Evolutionary conservation across 768 basidiomycete genomes (phyloP).

Genomic region (Lentinus tigrinus): DNA sequence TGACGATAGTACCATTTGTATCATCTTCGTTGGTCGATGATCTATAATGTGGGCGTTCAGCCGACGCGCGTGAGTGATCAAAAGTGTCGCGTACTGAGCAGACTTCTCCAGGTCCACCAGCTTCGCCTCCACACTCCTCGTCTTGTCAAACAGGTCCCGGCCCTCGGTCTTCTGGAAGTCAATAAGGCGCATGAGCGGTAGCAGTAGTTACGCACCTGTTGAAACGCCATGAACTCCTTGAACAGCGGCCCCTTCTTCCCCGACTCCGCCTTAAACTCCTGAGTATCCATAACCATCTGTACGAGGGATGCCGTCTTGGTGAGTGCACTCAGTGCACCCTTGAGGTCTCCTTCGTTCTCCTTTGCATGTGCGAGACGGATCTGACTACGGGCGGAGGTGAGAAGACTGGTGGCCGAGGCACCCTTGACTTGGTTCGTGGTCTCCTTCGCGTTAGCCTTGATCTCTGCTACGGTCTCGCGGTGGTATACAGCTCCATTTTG

Average conservation of each 20-base stretch:
- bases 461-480: slow-evolving; percentile 38
- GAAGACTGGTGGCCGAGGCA: slow-evolving; percentile 58
- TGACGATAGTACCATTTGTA: slow-evolving; percentile 24
- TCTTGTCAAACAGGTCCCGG: slow-evolving; percentile 37
- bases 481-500: slow-evolving; percentile 35
- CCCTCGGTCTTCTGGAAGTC: slow-evolving; percentile 36
- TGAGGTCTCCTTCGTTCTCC: slow-evolving; percentile 60
- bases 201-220: slow-evolving; percentile 47
- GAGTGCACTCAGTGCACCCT: slow-evolving; percentile 56
- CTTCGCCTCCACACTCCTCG: slow-evolving; percentile 44
- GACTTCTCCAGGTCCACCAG: slow-evolving; percentile 46
- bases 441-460: slow-evolving; percentile 47
- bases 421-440: slow-evolving; percentile 53
- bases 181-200: background rate
- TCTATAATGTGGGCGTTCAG: background rate
- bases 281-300: slow-evolving; percentile 56
- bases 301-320: slow-evolving; percentile 61
- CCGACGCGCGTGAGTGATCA: background rate
- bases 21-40: slow-evolving; percentile 6
- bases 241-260: slow-evolving; percentile 55
- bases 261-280: slow-evolving; percentile 54
- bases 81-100: slow-evolving; percentile 26
- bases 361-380: slow-evolving; percentile 47
- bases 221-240: slow-evolving; percentile 64
- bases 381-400: slow-evolving; percentile 62